Evolutionary conservation across 176 grass and related monocot species (phyloP).

Genomic region (Oryza meyeriana): DNA sequence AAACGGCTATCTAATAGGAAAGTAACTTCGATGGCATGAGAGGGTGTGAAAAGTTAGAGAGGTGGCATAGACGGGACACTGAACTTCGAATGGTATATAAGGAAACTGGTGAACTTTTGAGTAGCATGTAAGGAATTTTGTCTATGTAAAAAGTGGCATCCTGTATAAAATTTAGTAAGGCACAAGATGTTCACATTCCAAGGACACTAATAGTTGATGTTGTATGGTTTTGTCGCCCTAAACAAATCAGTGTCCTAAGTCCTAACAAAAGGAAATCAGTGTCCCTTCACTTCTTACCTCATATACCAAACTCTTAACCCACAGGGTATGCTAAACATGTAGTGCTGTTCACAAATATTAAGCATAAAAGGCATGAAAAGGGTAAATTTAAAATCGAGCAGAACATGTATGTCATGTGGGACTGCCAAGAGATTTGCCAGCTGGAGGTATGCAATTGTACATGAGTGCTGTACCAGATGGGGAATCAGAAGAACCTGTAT

Average conservation of each 20-base stretch:
- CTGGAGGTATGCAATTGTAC: conserved; percentile 6
- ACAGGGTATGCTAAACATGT: conserved; percentile 15
- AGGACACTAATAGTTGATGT: background rate
- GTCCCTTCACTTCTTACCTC: background rate
- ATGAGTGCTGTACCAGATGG: conserved; percentile 8
- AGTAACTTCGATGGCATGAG: too few species aligned
- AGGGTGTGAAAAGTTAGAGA: too few species aligned
- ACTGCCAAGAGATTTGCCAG: background rate
- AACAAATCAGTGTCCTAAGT: background rate
- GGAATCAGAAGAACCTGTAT: background rate
- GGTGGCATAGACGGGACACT: too few species aligned
- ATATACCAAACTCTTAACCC: background rate
- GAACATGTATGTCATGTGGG: background rate
- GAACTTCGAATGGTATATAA: too few species aligned
- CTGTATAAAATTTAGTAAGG: background rate
- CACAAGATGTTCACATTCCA: background rate
- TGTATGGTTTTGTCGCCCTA: background rate
- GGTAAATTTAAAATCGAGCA: background rate
- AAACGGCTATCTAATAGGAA: too few species aligned
- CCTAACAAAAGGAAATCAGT: background rate
- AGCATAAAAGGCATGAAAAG: background rate
- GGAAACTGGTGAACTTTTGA: too few species aligned
- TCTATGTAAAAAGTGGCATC: background rate
- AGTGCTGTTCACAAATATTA: background rate
- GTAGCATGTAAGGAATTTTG: too few species aligned